Conservation (phyloP, 1,284 basidiomycete species). For the Agaricales sp. region DNA sequence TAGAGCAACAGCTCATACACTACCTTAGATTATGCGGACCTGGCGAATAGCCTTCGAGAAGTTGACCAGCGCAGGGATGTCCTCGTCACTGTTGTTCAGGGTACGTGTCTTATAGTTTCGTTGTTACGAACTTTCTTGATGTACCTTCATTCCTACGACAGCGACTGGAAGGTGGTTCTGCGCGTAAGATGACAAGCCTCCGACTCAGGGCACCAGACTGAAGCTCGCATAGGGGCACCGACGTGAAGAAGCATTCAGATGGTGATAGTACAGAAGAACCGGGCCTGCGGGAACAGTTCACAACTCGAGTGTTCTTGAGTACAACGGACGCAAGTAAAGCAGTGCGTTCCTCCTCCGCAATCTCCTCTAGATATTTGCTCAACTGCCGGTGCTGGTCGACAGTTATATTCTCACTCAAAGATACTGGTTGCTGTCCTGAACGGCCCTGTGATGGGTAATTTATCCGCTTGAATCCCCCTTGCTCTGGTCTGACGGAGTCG, state of each 20-base stretch:
- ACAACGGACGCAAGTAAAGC: constrained; percentile 55
- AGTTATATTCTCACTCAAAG: constrained; percentile 60
- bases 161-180: constrained; percentile 65
- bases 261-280: constrained; percentile 9
- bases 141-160: constrained; percentile 15
- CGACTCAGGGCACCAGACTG: too few relatives aligned
- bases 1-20: not conserved
- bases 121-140: not conserved
- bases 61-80: constrained; percentile 55
- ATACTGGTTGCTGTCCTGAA: constrained; percentile 58
- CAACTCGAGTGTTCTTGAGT: constrained; percentile 30
- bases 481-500: constrained; percentile 5
- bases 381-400: not conserved
- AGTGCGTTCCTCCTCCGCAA: constrained; percentile 20
- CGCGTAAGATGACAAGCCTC: too few relatives aligned
- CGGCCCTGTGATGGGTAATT: constrained; percentile 59
- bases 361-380: not conserved
- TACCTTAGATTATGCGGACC: constrained; percentile 46
- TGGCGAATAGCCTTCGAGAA: constrained; percentile 44
- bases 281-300: constrained; percentile 32
- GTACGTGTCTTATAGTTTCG: constrained; percentile 20
- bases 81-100: constrained; percentile 57
- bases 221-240: constrained; percentile 43
- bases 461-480: constrained; percentile 4
- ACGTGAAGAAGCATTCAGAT: constrained; percentile 29